Evolutionary conservation across 1,284 basidiomycete genomes (phyloP), one percentile per base, ranked within the genome.

Genomic region (Ustilago trichophora): DNA sequence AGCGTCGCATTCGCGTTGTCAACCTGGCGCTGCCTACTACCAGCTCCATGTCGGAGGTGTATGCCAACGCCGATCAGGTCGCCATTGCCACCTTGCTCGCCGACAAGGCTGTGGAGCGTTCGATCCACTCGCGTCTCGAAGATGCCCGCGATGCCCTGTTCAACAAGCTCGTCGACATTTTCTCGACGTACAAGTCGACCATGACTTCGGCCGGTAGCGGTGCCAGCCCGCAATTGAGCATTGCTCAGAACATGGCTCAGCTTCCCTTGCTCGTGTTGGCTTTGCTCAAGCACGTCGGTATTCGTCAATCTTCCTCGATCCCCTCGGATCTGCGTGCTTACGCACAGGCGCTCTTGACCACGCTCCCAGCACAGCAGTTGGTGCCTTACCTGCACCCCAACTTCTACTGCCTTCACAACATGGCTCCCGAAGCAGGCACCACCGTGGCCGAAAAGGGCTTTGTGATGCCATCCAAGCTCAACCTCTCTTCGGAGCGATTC

Each of bases 401-500:
- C 21, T 95, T 99, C 85, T 98, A 96, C 84, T 92, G 92, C 4
- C 83, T 99, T 64, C 96, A 98, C 85, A 95, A 91, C 83, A 99
- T 99, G 96, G 86, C 90, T 6, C 87, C 90, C 29, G 91, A 95
- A 84, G 92, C 92, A 55, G 68, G 86, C 49, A 67, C 68, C 7
- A 51, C 38, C 33, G 54, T 68, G 9, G 45, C 44, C 2, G 55
- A 60, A 9, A 64, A 64, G 12, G 66, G 63, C n/a, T 34, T 32
- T 8, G 87, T 93, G 60, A 84, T 96, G 82, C 93, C 93, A 0
- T 87, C 88, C 7, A 87, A 91, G n/a, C 85, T 98, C 26, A 95
- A 95, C 45, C 86, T 94, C 55, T 93, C 93, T 0, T 93, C 92
- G 29, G 96, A 98, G 83, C 86, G 92, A 34, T 85, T 99, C 47